Base-by-base conservation (phyloP, 805 yeast genomes). In the Nakazawaea sp. region DNA sequence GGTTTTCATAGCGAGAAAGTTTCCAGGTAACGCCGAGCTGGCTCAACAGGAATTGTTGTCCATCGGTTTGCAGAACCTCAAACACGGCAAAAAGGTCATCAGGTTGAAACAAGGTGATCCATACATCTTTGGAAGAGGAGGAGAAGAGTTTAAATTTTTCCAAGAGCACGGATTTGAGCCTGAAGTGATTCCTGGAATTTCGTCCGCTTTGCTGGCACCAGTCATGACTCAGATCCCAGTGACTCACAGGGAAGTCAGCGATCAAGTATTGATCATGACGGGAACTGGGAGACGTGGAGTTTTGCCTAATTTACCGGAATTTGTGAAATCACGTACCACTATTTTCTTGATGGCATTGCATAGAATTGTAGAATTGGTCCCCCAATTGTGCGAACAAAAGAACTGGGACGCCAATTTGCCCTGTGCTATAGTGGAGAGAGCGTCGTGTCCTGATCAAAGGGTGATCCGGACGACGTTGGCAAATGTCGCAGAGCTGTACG, bases 101-200 rank as follows among this genome's bases (percentile, higher is more conserved):
- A 68, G 97, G 41, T 69, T 90, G 47, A 90, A 90, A 57, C 97
- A 90, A 60, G 97, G 97, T 24, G 97, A 90, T 56, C 97, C 97
- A 8, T 90, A 87, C 57, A 84, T 90, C 23, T 90, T 86, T 55
- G 97, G 97, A 3, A 75, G 97, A 45, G 97, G 97, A 30, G 96
- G 96, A 28, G 97, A 90, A 60, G 97, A 90, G 52, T 85, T 58
- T 54, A 49, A 74, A 8, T 89, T 66, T 53, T 90, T 90, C 58
- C 51, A 67, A 20, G 49, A 65, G 17, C 72, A 81, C 48, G 96
- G 95, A 0, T 86, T 51, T 48, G 65, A 56, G 15, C 95, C 96
- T 12, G 48, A 56, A 4, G 96, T 90, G 2, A 52, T 90, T 9
- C 90, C 97, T 0, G 97, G 97, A 2, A 68, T 90, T 36, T 79